Evolutionary conservation across 73 alveolate species (phyloP).

Genomic region (Paraurostyla sp.): DNA sequence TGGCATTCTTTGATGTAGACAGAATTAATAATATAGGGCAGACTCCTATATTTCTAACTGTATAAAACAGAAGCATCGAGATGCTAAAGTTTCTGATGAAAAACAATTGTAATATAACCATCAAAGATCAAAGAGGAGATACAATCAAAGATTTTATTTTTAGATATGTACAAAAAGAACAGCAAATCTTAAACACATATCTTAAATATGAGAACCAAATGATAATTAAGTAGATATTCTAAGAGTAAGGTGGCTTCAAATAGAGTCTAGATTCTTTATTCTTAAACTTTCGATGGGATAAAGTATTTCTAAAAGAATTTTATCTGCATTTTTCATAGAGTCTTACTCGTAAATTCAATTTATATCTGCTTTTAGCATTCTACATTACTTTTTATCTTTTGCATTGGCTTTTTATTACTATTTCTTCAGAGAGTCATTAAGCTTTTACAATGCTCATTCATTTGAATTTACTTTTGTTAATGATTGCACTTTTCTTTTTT

Average conservation of each 20-base stretch:
- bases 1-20: conserved; percentile 4
- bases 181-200: background rate
- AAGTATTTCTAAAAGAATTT: background rate
- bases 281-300: background rate
- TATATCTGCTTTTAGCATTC: no score
- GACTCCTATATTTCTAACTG: conserved; percentile 32
- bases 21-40: conserved; percentile 17
- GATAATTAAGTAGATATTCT: background rate
- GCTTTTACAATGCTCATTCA: background rate
- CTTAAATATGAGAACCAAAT: conserved; percentile 31
- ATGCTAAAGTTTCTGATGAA: conserved; percentile 45
- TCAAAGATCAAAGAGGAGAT: conserved; percentile 49
- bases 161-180: conserved; percentile 10
- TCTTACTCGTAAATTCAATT: no score
- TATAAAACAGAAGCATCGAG: background rate
- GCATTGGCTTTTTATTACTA: no score
- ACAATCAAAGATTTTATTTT: conserved; percentile 29
- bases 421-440: no score
- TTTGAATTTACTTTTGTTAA: background rate
- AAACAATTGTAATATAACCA: conserved; percentile 12
- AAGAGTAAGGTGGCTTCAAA: background rate
- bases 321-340: no score
- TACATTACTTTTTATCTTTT: no score
- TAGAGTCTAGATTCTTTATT: background rate
- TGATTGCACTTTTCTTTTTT: background rate